Percentiles rank a stretch among this genome's conserved stretches.
Conservation (phyloP, 176 grass and related monocot genomes). For the Miscanthus lutarioriparius region DNA sequence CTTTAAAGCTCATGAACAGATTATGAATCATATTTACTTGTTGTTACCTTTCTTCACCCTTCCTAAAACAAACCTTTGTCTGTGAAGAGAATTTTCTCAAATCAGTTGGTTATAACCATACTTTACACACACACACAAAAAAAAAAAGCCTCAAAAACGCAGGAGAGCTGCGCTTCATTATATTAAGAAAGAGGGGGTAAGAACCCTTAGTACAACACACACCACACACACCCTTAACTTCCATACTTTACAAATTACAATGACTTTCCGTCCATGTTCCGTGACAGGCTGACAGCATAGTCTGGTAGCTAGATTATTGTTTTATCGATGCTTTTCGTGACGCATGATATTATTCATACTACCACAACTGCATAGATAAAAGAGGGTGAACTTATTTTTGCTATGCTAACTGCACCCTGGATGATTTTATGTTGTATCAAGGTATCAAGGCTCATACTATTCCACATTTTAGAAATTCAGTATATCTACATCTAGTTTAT, state of each 20-base stretch:
- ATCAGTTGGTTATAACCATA: not conserved
- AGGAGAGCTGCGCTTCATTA: too few relatives aligned
- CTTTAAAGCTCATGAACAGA: not conserved
- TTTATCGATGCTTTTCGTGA: not conserved
- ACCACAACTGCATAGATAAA: slow-evolving; percentile 12
- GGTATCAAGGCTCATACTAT: not conserved
- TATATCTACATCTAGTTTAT: not conserved
- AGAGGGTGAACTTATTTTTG: not conserved
- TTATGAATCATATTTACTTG: not conserved
- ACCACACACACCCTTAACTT: too few relatives aligned
- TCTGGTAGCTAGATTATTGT: not conserved
- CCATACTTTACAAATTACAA: not conserved
- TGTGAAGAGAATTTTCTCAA: not conserved
- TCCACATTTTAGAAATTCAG: not conserved
- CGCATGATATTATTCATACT: not conserved
- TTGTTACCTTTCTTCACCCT: not conserved
- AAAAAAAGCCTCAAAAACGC: too few relatives aligned
- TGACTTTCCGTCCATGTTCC: not conserved
- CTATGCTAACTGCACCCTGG: not conserved
- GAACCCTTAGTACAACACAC: too few relatives aligned
- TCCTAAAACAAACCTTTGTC: not conserved
- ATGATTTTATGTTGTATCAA: not conserved
- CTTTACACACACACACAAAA: too few relatives aligned
- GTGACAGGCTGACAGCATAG: not conserved
- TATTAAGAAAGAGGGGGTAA: too few relatives aligned